Evolutionary conservation across 1,284 basidiomycete genomes (phyloP), one percentile per base, ranked within the genome.

Genomic region (Trametes hirsuta): DNA sequence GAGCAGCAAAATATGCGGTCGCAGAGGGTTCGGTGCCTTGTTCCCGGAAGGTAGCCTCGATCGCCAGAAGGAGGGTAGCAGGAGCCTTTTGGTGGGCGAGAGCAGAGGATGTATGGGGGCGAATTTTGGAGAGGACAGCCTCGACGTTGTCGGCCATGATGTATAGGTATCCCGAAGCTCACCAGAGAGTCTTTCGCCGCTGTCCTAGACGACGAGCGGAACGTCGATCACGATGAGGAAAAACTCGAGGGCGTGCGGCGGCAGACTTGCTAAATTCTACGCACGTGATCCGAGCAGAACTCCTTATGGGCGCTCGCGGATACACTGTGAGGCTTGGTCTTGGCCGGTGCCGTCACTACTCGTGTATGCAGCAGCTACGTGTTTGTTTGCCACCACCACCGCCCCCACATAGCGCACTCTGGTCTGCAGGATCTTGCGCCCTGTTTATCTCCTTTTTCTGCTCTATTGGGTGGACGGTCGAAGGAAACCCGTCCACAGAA

Each of bases 41-140:
- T 67, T 95, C 91, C 54, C 84, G 79, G 68, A 99, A 84, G 11
- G 95, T 97, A 2, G 87, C 83, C 75, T 99, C 97, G 69, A 99
- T 83, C 15, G 96, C 97, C 57, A 84, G 78, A 45, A 99, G 84
- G 21, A 99, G 86, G 55, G 87, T 89, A 14, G 97, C 97, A 2
- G 95, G 95, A 53, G 91, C 86, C 72, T 94, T 93, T 77, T 98
- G 95, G 72, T 97, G 94, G 1, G 88, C 74, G 21, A 97, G 82
- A 30, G 86, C 84, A 0, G 95, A 97, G 24, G 85, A 84, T 2
- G 87, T 88, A 69, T 98, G 94, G 14, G 91, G 89, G 58, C 97
- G 83, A 66, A 99, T 94, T 79, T 98, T 98, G 62, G 85, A 79
- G 51, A 97, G 81, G 24, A 86, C 84, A 15, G 80, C 71, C 71